phyloP scores from a whole-genome alignment of 2,329 filamentous ascomycete genomes.

The Parafenestella ontariensis region DNA sequence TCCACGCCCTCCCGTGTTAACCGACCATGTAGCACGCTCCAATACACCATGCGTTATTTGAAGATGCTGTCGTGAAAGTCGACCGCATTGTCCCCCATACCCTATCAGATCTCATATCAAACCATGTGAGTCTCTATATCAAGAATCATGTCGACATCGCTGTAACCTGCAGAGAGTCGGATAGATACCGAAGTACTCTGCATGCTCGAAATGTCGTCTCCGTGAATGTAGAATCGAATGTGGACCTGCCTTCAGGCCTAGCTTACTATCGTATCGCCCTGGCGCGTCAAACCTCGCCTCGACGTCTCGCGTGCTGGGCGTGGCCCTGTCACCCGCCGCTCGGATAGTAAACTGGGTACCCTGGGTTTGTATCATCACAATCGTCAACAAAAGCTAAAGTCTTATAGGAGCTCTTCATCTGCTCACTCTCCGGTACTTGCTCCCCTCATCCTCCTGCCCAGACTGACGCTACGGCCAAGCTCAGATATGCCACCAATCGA shows the following conservation, averaged over 20 bases:
- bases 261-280: not conserved
- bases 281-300: not conserved
- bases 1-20: not conserved
- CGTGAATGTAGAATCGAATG: not conserved
- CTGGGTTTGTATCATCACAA: constrained; percentile 35
- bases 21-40: not conserved
- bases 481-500: constrained; percentile 37
- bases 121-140: not conserved
- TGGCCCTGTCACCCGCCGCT: constrained; percentile 13
- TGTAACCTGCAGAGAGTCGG: not conserved
- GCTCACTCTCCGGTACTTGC: constrained; percentile 44
- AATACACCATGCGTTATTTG: not conserved
- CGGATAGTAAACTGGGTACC: constrained; percentile 31
- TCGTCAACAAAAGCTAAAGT: constrained; percentile 27
- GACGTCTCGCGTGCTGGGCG: not conserved
- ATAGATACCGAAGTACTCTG: not conserved
- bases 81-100: not conserved
- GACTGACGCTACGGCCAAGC: constrained; percentile 37
- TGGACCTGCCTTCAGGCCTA: not conserved
- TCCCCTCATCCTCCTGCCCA: constrained; percentile 39
- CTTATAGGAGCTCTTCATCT: constrained; percentile 9
- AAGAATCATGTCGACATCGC: not conserved
- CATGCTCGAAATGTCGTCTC: not conserved
- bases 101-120: not conserved
- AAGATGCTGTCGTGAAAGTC: not conserved